Evolutionary conservation across 2,329 filamentous ascomycete genomes (phyloP).

Genomic region (Parascedosporium putredinis): DNA sequence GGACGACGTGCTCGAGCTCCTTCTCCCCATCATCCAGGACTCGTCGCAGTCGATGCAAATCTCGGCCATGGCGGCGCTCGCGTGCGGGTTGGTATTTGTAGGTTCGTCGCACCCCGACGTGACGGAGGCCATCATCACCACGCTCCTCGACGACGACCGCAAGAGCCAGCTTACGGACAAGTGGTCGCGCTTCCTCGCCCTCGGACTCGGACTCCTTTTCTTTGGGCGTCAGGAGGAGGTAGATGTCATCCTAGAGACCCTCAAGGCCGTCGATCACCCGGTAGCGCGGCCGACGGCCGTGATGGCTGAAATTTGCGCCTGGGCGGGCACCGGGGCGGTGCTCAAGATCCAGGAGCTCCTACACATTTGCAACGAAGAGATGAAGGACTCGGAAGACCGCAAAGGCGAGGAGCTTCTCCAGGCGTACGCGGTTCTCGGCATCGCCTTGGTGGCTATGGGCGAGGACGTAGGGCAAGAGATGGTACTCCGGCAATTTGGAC

Average conservation of each 20-base stretch:
- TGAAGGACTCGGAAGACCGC: slow-evolving; percentile 89
- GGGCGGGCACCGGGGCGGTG: slow-evolving; percentile 94
- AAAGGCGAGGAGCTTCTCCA: slow-evolving; percentile 93
- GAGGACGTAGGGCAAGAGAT: slow-evolving; percentile 98
- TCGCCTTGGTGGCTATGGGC: slow-evolving; percentile 93
- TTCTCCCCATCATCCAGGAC: slow-evolving; percentile 81
- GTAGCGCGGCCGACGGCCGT: slow-evolving; percentile 95
- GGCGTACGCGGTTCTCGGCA: slow-evolving; percentile 88
- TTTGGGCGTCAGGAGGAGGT: slow-evolving; percentile 97
- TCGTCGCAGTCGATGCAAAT: slow-evolving; percentile 84
- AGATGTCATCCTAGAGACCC: slow-evolving; percentile 92
- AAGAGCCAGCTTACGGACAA: slow-evolving; percentile 90
- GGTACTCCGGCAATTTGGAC: slow-evolving; percentile 93
- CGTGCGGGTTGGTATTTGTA: slow-evolving; percentile 83
- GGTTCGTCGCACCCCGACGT: slow-evolving; percentile 87
- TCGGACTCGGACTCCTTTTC: slow-evolving; percentile 86
- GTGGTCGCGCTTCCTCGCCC: slow-evolving; percentile 93
- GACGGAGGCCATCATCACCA: slow-evolving; percentile 83
- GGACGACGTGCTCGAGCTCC: slow-evolving; percentile 71
- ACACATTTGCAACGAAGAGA: slow-evolving; percentile 95
- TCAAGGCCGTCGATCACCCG: slow-evolving; percentile 94
- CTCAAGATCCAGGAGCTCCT: slow-evolving; percentile 95
- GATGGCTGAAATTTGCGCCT: slow-evolving; percentile 91
- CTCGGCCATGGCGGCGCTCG: slow-evolving; percentile 88
- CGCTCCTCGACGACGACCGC: slow-evolving; percentile 86